Conservation (phyloP, 2,329 filamentous ascomycete genomes). For the Plenodomus tracheiphilus region DNA sequence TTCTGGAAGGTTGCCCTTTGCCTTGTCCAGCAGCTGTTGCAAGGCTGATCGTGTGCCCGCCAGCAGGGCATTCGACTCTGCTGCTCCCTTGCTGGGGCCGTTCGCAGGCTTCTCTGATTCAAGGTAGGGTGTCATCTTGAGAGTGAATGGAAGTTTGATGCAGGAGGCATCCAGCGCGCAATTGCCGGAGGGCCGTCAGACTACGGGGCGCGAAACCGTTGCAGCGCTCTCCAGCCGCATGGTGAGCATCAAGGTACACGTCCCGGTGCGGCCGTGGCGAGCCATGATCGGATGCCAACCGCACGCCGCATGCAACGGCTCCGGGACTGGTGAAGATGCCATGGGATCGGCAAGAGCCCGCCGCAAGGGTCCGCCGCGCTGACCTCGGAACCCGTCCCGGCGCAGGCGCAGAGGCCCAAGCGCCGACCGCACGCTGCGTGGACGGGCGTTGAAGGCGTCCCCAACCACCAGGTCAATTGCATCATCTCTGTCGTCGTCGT, state of each 20-base stretch:
- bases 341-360: background rate
- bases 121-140: slow-evolving; percentile 34
- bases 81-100: slow-evolving; percentile 11
- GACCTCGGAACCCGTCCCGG: background rate
- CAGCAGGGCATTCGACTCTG: slow-evolving; percentile 33
- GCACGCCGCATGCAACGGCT: slow-evolving; percentile 13
- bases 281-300: slow-evolving; percentile 11
- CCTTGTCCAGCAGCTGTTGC: slow-evolving; percentile 35
- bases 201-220: slow-evolving; percentile 16
- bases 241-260: slow-evolving; percentile 8
- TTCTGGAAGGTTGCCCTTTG: slow-evolving; percentile 38
- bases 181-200: too few relatives aligned
- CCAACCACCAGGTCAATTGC: background rate
- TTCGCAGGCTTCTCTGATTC: slow-evolving; percentile 16
- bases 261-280: slow-evolving; percentile 12
- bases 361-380: background rate
- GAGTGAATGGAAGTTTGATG: slow-evolving; percentile 1
- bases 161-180: slow-evolving; percentile 9
- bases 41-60: slow-evolving; percentile 40
- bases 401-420: background rate
- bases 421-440: too few relatives aligned
- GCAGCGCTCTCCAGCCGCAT: slow-evolving; percentile 23
- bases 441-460: background rate
- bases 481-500: background rate
- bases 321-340: background rate